Base-by-base conservation (phyloP, 495 filamentous ascomycete genomes). In the Thozetella sp. region DNA sequence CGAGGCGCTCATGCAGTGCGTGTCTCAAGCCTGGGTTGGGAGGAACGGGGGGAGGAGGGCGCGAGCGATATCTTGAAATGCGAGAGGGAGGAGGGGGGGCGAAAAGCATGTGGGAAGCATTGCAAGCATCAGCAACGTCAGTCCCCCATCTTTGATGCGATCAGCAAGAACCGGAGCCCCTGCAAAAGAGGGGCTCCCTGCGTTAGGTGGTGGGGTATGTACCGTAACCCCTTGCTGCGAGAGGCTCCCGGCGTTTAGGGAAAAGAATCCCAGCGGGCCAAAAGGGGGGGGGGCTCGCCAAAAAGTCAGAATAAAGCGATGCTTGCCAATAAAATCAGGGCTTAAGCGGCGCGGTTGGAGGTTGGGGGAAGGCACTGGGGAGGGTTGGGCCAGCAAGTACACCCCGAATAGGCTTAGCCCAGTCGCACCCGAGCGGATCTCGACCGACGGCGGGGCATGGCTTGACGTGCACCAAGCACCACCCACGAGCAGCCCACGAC, bases 61-160 rank as follows among this genome's bases (percentile, higher is more conserved):
- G 17, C 6, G 9, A 37, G 17, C 30, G 30, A 37, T 37, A 17
- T 37, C 30, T 9, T 6, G 30, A 37, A 17, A 37, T 6, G 9
- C 30, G 17, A 9, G 9, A 17, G 17, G 30, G 30, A 37, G 30
- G 30, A 37, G 30, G 30, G 30, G 17, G 30, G 30, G 9, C 6
- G 17, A 37, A 37, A 37, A 37, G n/a, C n/a, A n/a, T n/a, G n/a
- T n/a, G n/a, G n/a, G n/a, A 37, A 17, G 9, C 30, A 37, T 9
- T 48, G 43, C 11, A n/a, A 48, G 43, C 43, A 48, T 13, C n/a
- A 20, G 43, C 43, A 48, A 48, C 43, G 43, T 48, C 43, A 48
- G 43, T 48, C n/a, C 10, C 20, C 43, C 43, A 48, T 48, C n/a
- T 48, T n/a, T 20, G 43, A 48, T 48, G 43, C 43, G 43, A 48